Evolutionary conservation across 306 rosid species (phyloP).

Genomic region (Macrotyloma uniflorum): DNA sequence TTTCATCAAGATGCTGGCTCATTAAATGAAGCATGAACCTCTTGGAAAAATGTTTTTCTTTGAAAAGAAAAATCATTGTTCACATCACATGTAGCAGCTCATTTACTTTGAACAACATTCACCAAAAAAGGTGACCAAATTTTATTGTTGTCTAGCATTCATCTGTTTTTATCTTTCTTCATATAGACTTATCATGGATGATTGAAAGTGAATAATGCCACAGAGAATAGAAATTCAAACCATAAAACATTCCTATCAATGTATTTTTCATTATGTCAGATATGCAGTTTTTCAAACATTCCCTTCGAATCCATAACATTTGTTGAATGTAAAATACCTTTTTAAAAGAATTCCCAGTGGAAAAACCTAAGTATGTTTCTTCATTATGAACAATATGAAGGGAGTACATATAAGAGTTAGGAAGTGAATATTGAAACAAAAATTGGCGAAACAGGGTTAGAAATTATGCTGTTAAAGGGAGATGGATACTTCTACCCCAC

Average conservation of each 20-base stretch:
- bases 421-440: background rate
- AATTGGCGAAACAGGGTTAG: background rate
- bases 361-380: too few relatives aligned
- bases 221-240: background rate
- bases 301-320: background rate
- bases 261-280: background rate
- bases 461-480: too few relatives aligned
- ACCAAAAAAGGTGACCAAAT: background rate
- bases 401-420: background rate
- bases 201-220: background rate
- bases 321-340: too few relatives aligned
- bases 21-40: background rate
- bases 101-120: background rate
- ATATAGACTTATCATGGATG: background rate
- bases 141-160: background rate
- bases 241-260: background rate
- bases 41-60: background rate
- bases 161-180: background rate
- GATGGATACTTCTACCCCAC: background rate
- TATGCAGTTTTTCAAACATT: background rate
- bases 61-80: background rate
- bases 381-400: too few relatives aligned
- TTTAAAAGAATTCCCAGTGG: too few relatives aligned
- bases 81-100: background rate
- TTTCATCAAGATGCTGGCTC: background rate